Conservation (phyloP, 805 yeast species). For the Candida succiphila region DNA sequence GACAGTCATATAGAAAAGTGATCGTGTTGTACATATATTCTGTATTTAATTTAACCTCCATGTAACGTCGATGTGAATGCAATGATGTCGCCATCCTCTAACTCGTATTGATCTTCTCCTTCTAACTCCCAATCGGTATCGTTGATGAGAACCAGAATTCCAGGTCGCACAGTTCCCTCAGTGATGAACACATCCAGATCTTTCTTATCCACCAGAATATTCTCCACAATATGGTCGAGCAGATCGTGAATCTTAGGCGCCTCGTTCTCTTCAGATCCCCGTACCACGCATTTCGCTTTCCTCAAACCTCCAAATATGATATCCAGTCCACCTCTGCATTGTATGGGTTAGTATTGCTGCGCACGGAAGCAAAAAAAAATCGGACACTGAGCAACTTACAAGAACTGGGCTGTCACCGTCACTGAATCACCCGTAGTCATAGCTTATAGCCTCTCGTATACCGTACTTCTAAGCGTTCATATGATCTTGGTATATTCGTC, state of each 20-base stretch:
- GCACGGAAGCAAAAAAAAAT: neutral
- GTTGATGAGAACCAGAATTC: conserved; percentile 81
- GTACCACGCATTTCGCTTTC: conserved; percentile 38
- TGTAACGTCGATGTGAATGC: conserved; percentile 91
- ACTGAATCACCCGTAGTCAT: conserved; percentile 15
- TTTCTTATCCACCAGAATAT: conserved; percentile 47
- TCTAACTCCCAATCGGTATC: conserved; percentile 97
- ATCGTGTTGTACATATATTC: no score
- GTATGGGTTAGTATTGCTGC: conserved; percentile 1
- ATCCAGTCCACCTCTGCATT: conserved; percentile 71
- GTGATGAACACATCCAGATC: conserved; percentile 72
- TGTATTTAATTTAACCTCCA: conserved; percentile 75
- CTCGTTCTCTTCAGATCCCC: conserved; percentile 26
- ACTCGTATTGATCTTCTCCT: conserved; percentile 73
- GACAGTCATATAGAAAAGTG: no score
- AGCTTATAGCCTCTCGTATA: no score
- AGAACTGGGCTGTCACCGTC: conserved; percentile 31
- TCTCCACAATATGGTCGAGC: conserved; percentile 40
- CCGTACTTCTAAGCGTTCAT: no score
- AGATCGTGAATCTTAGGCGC: conserved; percentile 34
- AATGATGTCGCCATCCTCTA: conserved; percentile 67
- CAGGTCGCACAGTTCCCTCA: conserved; percentile 80
- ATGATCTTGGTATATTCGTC: no score
- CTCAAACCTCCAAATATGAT: conserved; percentile 56
- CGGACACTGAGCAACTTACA: conserved; percentile 15